Base-by-base conservation (phyloP, 768 basidiomycete genomes). In the Goffeauzyma gilvescens region DNA sequence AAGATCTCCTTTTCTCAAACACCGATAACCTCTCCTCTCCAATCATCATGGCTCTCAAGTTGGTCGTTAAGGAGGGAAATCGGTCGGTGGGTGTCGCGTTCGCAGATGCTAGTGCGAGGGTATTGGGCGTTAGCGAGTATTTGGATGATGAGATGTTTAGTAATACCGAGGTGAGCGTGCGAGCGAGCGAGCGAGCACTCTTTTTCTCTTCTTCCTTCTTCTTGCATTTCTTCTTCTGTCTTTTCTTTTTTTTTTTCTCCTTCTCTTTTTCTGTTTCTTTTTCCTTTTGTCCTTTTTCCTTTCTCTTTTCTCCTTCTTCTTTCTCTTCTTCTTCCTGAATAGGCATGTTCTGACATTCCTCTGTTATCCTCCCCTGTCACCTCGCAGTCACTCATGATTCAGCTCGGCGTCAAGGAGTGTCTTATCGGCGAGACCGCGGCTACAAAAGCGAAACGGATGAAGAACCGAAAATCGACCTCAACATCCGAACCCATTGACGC, bases 341-440 rank as follows among this genome's bases (percentile, higher is more conserved):
- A 2, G n/a, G 8, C 21, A 20, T 4, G 15, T 21, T 31, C 5
- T 5, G 23, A 9, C n/a, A n/a, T n/a, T n/a, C n/a, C n/a, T n/a
- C n/a, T n/a, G n/a, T n/a, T n/a, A n/a, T n/a, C n/a, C n/a, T n/a
- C n/a, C n/a, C n/a, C n/a, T 30, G 28, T 30, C 28, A 9, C n/a
- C 25, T 44, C 20, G 6, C 54, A 95, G 90, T 86, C 86, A 2
- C 72, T 96, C 25, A 67, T 95, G 26, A 96, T 96, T 46, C 93
- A 98, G 60, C 73, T 96, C 2, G 87, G 85, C 0, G 83, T 86
- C n/a, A 96, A 96, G 60, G 93, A 98, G 63, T 86, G 85, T 3
- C 71, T 96, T 41, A 68, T 96, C 70, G 38, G 32, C 17, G 47
- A 49, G 21, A 38, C 47, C 5, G 18, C 23, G 33, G 47, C 39